These are phyloP conservation scores for Chalaropsis ovoidea DNA, from an alignment of 2,329 filamentous ascomycete species.

Conservation along the genomic window DNA sequence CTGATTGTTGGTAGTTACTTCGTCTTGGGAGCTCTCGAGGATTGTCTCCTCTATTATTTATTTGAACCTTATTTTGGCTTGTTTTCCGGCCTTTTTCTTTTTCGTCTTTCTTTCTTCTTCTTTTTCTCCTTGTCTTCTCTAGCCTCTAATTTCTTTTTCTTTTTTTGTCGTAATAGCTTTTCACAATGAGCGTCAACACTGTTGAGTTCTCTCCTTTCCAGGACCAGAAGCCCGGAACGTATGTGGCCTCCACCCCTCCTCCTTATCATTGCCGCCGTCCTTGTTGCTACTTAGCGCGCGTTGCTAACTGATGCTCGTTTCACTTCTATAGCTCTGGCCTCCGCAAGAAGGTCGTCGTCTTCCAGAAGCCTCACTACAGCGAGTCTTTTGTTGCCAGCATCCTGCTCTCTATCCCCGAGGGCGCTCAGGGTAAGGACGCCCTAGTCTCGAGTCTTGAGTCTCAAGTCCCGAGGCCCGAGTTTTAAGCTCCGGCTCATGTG, in stretches of 20 bases:
- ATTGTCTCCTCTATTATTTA: neutral
- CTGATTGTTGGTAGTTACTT: neutral
- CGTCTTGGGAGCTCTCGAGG: constrained; percentile 4
- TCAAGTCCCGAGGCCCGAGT: neutral
- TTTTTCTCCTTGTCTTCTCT: neutral
- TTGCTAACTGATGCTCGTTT: neutral
- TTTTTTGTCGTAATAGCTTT: neutral
- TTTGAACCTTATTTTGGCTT: constrained; percentile 8
- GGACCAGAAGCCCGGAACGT: constrained; percentile 99
- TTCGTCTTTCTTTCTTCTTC: neutral
- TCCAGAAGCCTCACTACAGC: constrained; percentile 90
- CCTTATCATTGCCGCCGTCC: neutral
- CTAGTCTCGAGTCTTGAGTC: neutral
- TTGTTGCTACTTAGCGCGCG: neutral
- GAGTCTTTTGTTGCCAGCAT: constrained; percentile 93
- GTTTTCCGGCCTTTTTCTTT: constrained; percentile 10
- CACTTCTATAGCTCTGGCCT: constrained; percentile 66
- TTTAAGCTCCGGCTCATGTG: neutral
- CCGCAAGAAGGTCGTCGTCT: constrained; percentile 97
- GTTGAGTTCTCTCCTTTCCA: constrained; percentile 76
- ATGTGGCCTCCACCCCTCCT: constrained; percentile 40
- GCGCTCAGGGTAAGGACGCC: constrained; percentile 54
- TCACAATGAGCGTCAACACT: constrained; percentile 60
- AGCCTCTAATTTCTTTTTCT: constrained; percentile 8
- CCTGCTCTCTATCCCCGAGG: constrained; percentile 91